phyloP scores from a whole-genome alignment of 352 stramenopile species.

The Globisporangium uncinulatum region DNA sequence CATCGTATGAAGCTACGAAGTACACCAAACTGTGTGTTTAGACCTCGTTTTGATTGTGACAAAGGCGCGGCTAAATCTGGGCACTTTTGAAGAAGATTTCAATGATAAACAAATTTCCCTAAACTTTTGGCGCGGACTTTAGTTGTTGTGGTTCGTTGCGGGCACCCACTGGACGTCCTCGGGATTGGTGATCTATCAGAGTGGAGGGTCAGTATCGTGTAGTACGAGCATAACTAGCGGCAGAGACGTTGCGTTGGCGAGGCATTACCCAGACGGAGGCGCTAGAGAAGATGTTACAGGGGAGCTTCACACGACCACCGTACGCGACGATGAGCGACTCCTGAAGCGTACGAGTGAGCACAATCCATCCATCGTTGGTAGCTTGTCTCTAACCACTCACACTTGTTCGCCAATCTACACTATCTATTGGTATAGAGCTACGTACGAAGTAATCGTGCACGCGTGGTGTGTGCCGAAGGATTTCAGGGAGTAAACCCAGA shows the following conservation, averaged over 20 bases:
- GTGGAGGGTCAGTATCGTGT: background rate
- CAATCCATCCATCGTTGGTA: background rate
- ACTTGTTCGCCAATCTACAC: no score
- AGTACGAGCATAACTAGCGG: no score
- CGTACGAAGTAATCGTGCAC: constrained; percentile 51
- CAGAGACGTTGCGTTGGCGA: background rate
- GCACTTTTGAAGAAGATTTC: no score
- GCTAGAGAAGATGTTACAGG: constrained; percentile 61
- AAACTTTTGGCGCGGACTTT: constrained; percentile 63
- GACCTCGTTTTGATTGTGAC: no score
- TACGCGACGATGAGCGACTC: constrained; percentile 33
- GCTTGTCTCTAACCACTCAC: background rate
- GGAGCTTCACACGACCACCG: constrained; percentile 54
- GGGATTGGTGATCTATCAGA: constrained; percentile 32
- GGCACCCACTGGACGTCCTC: constrained; percentile 57
- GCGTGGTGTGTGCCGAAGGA: constrained; percentile 35
- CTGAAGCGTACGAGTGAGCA: no score
- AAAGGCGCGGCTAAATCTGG: no score
- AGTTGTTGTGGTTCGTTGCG: constrained; percentile 56
- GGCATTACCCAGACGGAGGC: constrained; percentile 41
- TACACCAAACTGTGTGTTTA: no score
- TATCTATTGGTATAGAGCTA: no score
- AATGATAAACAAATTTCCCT: no score
- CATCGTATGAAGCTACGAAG: no score
- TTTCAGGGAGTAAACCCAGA: constrained; percentile 43